Conservation (phyloP, 179 eudicot species). For the Carnegiea gigantea region DNA sequence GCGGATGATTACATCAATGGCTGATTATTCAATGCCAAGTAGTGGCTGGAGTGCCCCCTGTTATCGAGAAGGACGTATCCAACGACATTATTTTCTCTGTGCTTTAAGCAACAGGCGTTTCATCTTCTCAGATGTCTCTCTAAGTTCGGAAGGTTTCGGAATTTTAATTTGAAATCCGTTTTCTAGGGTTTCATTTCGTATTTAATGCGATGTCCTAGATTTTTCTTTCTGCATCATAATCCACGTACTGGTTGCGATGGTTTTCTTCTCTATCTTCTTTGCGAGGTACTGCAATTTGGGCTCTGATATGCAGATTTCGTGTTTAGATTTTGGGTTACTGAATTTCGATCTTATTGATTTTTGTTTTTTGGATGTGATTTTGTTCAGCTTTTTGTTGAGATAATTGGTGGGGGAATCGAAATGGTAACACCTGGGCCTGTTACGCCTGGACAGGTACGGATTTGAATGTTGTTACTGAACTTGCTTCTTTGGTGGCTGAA, state of each 20-base stretch:
- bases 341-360: slow-evolving; percentile 6
- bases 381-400: slow-evolving; percentile 18
- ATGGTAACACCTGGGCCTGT: slow-evolving; percentile 66
- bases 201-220: slow-evolving; percentile 29
- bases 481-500: not conserved
- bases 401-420: slow-evolving; percentile 26
- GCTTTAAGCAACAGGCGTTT: slow-evolving; percentile 55
- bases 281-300: slow-evolving; percentile 4
- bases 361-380: not conserved
- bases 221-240: not conserved
- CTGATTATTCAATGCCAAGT: slow-evolving; percentile 10
- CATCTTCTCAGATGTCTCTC: slow-evolving; percentile 37
- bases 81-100: slow-evolving; percentile 35
- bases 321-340: not conserved
- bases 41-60: too few relatives aligned
- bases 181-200: slow-evolving; percentile 19
- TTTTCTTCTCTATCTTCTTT: slow-evolving; percentile 1
- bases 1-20: slow-evolving; percentile 18
- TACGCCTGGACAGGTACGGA: slow-evolving; percentile 79
- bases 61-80: slow-evolving; percentile 33
- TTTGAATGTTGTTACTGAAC: not conserved
- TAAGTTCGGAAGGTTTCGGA: not conserved
- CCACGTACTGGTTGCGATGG: not conserved
- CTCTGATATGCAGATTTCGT: slow-evolving; percentile 1
- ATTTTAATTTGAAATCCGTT: not conserved